phyloP scores from a whole-genome alignment of 2,329 filamentous ascomycete genomes.

The Cladosporium velox region DNA sequence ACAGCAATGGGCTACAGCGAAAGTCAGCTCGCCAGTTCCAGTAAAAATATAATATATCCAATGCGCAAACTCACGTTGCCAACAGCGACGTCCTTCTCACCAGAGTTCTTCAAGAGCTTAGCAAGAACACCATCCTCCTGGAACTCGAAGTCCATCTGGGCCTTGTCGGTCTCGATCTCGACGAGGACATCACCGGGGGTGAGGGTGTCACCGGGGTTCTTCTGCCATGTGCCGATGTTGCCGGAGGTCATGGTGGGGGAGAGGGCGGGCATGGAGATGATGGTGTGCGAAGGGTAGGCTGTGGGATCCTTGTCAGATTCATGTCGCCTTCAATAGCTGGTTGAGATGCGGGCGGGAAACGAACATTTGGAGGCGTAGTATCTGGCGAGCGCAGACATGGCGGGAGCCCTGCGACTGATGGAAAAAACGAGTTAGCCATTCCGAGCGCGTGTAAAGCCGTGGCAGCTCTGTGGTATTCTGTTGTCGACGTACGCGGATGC shows the following conservation, averaged over 20 bases:
- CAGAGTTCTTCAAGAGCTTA: slow-evolving; percentile 89
- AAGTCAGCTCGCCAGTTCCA: slow-evolving; percentile 26
- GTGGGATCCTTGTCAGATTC: slow-evolving; percentile 36
- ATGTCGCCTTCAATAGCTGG: slow-evolving; percentile 14
- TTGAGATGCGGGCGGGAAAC: slow-evolving; percentile 32
- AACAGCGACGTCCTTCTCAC: slow-evolving; percentile 90
- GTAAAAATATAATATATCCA: not conserved
- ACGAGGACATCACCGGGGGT: slow-evolving; percentile 84
- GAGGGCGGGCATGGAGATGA: slow-evolving; percentile 97
- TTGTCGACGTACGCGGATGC: slow-evolving; percentile 37
- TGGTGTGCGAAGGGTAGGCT: slow-evolving; percentile 92
- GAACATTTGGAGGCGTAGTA: slow-evolving; percentile 71
- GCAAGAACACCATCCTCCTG: slow-evolving; percentile 96
- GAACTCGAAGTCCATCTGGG: slow-evolving; percentile 99
- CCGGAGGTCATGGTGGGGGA: slow-evolving; percentile 97
- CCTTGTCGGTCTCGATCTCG: slow-evolving; percentile 95
- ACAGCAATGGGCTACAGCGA: slow-evolving; percentile 82
- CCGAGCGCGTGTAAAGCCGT: not conserved
- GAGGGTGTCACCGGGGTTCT: slow-evolving; percentile 88
- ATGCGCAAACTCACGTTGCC: slow-evolving; percentile 73
- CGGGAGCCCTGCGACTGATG: slow-evolving; percentile 44
- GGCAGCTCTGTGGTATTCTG: not conserved
- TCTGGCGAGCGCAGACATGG: slow-evolving; percentile 61
- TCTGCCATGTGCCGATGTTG: slow-evolving; percentile 97
- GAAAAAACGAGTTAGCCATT: not conserved